A percentile compares a stretch with the other conserved stretches of the same genome.
These are phyloP conservation scores for Krasilnikovozyma curviuscula DNA, from an alignment of 768 basidiomycete species.

Conservation along the genomic window DNA sequence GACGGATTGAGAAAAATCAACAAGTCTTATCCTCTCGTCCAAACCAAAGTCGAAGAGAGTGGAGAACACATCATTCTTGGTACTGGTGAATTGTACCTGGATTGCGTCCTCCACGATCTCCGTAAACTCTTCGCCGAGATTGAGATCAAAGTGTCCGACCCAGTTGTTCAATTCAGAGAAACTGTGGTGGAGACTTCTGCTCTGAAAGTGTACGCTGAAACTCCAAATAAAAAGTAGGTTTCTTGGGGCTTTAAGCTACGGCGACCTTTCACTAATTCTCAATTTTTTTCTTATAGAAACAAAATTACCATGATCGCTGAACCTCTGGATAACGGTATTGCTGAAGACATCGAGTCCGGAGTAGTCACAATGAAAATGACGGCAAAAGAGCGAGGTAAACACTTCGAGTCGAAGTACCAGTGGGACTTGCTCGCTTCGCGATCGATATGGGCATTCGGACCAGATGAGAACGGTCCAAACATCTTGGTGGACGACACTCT, in stretches of 20 bases:
- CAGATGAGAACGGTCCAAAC: slow-evolving; percentile 86
- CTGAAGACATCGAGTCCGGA: slow-evolving; percentile 88
- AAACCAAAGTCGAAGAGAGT: slow-evolving; percentile 93
- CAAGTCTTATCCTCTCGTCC: slow-evolving; percentile 85
- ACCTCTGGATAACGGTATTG: slow-evolving; percentile 82
- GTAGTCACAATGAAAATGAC: slow-evolving; percentile 87
- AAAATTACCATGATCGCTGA: slow-evolving; percentile 98
- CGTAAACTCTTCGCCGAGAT: slow-evolving; percentile 85
- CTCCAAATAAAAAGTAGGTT: slow-evolving; percentile 90
- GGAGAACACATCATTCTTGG: slow-evolving; percentile 95
- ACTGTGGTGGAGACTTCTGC: slow-evolving; percentile 96
- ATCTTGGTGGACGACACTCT: slow-evolving; percentile 86
- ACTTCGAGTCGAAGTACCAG: slow-evolving; percentile 92
- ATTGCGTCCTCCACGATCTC: slow-evolving; percentile 91
- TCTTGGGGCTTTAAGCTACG: background rate
- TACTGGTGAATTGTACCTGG: slow-evolving; percentile 89
- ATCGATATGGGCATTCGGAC: slow-evolving; percentile 99
- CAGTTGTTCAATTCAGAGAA: slow-evolving; percentile 94
- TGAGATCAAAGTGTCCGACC: slow-evolving; percentile 99
- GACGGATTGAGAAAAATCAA: slow-evolving; percentile 91
- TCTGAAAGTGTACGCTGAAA: slow-evolving; percentile 95
- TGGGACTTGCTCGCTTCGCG: slow-evolving; percentile 95
- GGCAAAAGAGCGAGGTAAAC: slow-evolving; percentile 79
- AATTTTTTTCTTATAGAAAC: slow-evolving; percentile 43
- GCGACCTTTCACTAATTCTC: background rate